Conservation (phyloP, 352 stramenopile species). For the Pythium dissimile region DNA sequence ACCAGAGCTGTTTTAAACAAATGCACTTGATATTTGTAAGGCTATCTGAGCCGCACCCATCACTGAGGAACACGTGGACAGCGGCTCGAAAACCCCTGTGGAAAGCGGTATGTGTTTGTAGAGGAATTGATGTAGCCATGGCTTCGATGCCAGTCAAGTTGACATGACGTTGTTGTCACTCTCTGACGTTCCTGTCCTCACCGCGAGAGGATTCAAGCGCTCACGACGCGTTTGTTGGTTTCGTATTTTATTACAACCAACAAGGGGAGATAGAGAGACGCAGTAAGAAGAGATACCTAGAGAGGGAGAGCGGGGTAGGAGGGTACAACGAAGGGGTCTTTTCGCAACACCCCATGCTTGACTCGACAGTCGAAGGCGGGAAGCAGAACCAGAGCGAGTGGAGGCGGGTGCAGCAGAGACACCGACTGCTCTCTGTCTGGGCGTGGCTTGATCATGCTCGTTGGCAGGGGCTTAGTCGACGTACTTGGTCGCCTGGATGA, state of each 20-base stretch:
- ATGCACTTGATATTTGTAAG: constrained; percentile 39
- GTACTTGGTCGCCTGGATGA: constrained; percentile 82
- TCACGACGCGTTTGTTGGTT: too few species aligned
- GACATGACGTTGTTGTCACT: too few species aligned
- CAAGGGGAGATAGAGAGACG: constrained; percentile 8
- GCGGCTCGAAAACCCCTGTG: constrained; percentile 3
- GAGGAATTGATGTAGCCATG: constrained; percentile 11
- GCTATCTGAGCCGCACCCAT: not conserved
- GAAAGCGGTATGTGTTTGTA: constrained; percentile 9
- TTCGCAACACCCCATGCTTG: too few species aligned
- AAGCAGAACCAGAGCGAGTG: not conserved
- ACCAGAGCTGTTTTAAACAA: constrained; percentile 26
- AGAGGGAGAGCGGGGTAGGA: not conserved
- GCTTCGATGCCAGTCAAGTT: too few species aligned
- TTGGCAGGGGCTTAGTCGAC: constrained; percentile 43
- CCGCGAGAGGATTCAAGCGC: not conserved
- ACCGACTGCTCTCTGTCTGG: too few species aligned
- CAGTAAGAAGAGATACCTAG: constrained; percentile 10
- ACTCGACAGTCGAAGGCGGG: not conserved
- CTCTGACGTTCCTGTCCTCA: too few species aligned
- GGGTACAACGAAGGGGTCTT: not conserved
- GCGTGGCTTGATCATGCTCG: not conserved
- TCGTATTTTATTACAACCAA: constrained; percentile 16
- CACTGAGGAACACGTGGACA: constrained; percentile 31
- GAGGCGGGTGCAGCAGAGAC: too few species aligned